Evolutionary conservation across 257 asterid genomes (phyloP).

Genomic region (Solanum okadae): DNA sequence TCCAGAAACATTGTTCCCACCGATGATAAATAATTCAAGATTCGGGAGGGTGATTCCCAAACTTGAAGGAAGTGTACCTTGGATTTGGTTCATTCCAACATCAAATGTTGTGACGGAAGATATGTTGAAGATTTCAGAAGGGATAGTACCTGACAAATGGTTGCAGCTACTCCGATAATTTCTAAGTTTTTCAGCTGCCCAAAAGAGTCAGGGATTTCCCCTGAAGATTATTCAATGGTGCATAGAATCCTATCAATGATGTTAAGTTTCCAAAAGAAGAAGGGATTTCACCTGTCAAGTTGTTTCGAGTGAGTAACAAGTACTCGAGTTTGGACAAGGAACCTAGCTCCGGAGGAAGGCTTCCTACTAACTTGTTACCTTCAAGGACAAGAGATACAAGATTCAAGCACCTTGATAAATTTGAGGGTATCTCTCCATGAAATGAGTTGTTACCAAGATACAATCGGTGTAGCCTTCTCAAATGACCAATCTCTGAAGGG

Average conservation of each 20-base stretch:
- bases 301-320: constrained; percentile 1
- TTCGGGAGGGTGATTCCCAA: constrained; percentile 9
- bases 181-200: constrained; percentile 2
- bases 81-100: constrained; percentile 5
- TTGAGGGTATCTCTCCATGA: constrained; percentile 10
- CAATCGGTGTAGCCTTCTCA: constrained; percentile 2
- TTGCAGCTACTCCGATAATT: constrained; percentile 7
- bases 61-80: constrained; percentile 9
- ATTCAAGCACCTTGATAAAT: constrained; percentile 6
- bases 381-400: constrained; percentile 4
- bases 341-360: constrained; percentile 4
- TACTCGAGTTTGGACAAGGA: neutral
- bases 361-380: constrained; percentile 8
- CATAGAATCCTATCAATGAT: constrained; percentile 2
- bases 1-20: constrained; percentile 13
- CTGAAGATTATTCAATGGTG: constrained; percentile 4
- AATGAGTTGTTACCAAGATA: constrained; percentile 1
- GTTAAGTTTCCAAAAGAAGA: constrained; percentile 16
- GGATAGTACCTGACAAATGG: constrained; percentile 4
- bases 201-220: constrained; percentile 7
- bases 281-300: constrained; percentile 11
- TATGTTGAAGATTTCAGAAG: constrained; percentile 9
- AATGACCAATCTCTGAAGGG: constrained; percentile 6
- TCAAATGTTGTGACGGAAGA: constrained; percentile 5
- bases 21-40: constrained; percentile 3